Conservation (phyloP, 2,329 filamentous ascomycete genomes). For the Grosmannia huntii region DNA sequence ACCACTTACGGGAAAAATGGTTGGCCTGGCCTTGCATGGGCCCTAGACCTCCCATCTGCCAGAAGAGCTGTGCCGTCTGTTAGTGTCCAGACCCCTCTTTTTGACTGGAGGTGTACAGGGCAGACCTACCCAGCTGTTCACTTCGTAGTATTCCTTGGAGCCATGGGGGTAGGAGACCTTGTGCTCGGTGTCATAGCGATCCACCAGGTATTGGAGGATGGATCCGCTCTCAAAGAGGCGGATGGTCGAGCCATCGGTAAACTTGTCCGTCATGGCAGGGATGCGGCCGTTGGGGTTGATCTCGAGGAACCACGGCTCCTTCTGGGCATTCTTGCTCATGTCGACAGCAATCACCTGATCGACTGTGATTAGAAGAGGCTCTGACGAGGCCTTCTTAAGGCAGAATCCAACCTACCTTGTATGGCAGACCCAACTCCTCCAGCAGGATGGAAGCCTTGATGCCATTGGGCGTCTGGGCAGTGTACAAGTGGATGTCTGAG, state of each 20-base stretch:
- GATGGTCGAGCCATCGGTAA: slow-evolving; percentile 59
- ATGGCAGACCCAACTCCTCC: slow-evolving; percentile 74
- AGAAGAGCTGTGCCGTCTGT: slow-evolving; percentile 36
- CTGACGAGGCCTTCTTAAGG: no score
- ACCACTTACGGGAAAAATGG: slow-evolving; percentile 55
- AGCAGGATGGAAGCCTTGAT: slow-evolving; percentile 81
- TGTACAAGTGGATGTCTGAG: slow-evolving; percentile 70
- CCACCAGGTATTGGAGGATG: slow-evolving; percentile 74
- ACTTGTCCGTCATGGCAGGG: slow-evolving; percentile 71
- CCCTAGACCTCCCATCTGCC: slow-evolving; percentile 68
- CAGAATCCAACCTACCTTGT: slow-evolving; percentile 40
- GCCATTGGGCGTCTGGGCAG: slow-evolving; percentile 72
- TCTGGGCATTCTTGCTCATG: slow-evolving; percentile 66
- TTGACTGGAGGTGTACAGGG: not conserved
- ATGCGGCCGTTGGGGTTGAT: slow-evolving; percentile 94
- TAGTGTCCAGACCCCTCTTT: not conserved
- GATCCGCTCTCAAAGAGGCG: slow-evolving; percentile 71
- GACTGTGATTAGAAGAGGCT: not conserved
- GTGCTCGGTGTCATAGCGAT: slow-evolving; percentile 68
- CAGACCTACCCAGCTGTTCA: slow-evolving; percentile 58
- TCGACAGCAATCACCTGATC: slow-evolving; percentile 46
- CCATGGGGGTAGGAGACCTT: slow-evolving; percentile 69
- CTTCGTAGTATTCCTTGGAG: slow-evolving; percentile 63
- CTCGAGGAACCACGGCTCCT: slow-evolving; percentile 69
- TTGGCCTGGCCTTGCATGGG: slow-evolving; percentile 79